These are phyloP conservation scores for Pleodorina starrii DNA, from an alignment of 139 green algal species.

Conservation along the genomic window DNA sequence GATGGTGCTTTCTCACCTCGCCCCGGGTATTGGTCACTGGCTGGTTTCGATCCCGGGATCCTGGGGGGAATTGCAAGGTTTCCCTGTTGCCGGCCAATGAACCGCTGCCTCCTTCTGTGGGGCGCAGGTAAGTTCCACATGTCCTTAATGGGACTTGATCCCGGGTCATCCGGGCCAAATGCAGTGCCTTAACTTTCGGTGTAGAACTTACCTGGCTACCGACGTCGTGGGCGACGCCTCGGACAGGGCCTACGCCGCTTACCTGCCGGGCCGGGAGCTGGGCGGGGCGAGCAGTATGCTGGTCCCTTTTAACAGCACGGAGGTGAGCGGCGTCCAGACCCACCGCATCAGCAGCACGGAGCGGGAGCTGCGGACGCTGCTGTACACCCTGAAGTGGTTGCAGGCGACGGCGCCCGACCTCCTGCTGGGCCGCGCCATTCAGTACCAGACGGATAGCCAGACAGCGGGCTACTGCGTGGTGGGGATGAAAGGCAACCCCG, in stretches of 20 bases:
- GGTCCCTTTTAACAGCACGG: not conserved
- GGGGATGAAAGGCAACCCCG: not conserved
- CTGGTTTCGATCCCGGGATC: no score
- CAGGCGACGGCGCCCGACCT: not conserved
- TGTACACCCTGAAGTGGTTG: not conserved
- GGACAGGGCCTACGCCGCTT: not conserved
- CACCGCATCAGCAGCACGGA: conserved; percentile 30
- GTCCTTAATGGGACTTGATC: no score
- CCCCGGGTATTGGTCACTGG: no score
- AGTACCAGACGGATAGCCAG: conserved; percentile 26
- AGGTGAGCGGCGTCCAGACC: not conserved
- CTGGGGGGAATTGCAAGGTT: no score
- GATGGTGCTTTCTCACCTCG: no score
- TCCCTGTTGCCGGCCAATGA: no score
- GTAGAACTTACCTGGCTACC: not conserved
- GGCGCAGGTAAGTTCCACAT: no score
- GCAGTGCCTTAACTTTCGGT: no score
- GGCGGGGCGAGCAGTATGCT: not conserved
- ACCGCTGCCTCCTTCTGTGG: no score
- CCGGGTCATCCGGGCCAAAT: no score
- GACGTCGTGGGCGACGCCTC: conserved; percentile 13
- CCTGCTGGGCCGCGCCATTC: not conserved
- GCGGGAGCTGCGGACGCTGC: not conserved
- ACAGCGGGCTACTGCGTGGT: no score
- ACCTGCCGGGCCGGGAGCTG: not conserved